Percentiles rank a stretch among this genome's conserved stretches.
These are phyloP conservation scores for Epicoccum sorghinum DNA, from an alignment of 2,329 filamentous ascomycete species.

Conservation along the genomic window DNA sequence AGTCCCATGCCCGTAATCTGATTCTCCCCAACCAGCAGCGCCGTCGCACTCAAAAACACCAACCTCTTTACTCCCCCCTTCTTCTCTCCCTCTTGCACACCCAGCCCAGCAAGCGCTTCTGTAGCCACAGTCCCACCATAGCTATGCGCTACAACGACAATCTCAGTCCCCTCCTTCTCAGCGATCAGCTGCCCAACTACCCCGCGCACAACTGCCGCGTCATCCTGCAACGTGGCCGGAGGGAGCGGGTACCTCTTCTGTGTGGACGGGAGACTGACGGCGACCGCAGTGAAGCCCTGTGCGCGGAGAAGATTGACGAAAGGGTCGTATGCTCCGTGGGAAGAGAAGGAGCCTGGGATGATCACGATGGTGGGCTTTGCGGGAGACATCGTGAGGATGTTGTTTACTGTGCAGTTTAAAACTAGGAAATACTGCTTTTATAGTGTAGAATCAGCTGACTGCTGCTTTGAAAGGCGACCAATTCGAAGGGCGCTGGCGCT, in stretches of 20 bases:
- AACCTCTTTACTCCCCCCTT: conserved; percentile 29
- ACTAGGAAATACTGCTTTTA: neutral
- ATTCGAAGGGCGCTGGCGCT: neutral
- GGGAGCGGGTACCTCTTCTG: conserved; percentile 17
- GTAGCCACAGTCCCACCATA: conserved; percentile 23
- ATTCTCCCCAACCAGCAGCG: conserved; percentile 19
- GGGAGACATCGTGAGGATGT: neutral
- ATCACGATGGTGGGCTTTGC: conserved; percentile 23
- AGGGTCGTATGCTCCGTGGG: conserved; percentile 13
- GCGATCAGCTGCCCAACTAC: conserved; percentile 26
- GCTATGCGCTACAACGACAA: conserved; percentile 30
- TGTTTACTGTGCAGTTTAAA: neutral
- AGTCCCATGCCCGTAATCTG: conserved; percentile 11
- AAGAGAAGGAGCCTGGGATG: conserved; percentile 30
- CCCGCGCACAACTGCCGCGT: conserved; percentile 35
- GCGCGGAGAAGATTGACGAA: conserved; percentile 15
- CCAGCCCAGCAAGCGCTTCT: conserved; percentile 16
- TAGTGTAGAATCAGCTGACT: neutral
- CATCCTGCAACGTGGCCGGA: conserved; percentile 30
- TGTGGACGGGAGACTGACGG: conserved; percentile 21
- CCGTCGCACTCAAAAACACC: conserved; percentile 23
- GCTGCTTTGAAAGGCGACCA: too few relatives aligned
- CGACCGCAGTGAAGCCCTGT: conserved; percentile 19
- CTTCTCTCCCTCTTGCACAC: conserved; percentile 6
- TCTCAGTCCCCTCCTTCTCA: conserved; percentile 34